phyloP scores from a whole-genome alignment of 805 yeast genomes.

The Tetrapisispora phaffii region DNA sequence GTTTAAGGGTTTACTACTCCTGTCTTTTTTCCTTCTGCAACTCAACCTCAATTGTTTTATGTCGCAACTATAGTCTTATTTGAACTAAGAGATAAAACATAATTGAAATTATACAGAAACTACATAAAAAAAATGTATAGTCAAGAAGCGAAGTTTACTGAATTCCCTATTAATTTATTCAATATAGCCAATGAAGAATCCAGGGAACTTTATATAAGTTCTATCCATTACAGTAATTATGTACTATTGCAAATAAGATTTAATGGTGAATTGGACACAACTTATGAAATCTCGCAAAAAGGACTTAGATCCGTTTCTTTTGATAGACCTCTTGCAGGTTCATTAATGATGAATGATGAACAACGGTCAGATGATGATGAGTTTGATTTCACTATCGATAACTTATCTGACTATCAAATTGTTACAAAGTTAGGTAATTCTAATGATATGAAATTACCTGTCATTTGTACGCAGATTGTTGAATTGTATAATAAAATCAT shows the following conservation, averaged over 20 bases:
- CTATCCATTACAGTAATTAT: slow-evolving; percentile 21
- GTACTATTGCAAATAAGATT: slow-evolving; percentile 21
- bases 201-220: slow-evolving; percentile 5
- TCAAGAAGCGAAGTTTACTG: not conserved
- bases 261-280: slow-evolving; percentile 36
- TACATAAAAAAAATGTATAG: not conserved
- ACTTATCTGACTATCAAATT: slow-evolving; percentile 36
- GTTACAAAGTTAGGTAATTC: slow-evolving; percentile 39
- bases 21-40: no score
- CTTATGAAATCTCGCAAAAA: slow-evolving; percentile 33
- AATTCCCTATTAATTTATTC: not conserved
- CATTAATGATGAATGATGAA: not conserved
- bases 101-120: no score
- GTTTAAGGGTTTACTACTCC: no score
- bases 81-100: no score
- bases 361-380: slow-evolving; percentile 7
- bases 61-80: no score
- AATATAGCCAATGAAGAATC: not conserved
- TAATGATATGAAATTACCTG: slow-evolving; percentile 37
- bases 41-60: no score
- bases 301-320: slow-evolving; percentile 15
- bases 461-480: slow-evolving; percentile 37
- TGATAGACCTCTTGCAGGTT: slow-evolving; percentile 14
- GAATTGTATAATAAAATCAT: slow-evolving; percentile 26
- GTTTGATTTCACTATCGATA: slow-evolving; percentile 18